These are phyloP conservation scores for Pythium inflatum DNA, from an alignment of 352 stramenopile genomes.

Conservation along the genomic window DNA sequence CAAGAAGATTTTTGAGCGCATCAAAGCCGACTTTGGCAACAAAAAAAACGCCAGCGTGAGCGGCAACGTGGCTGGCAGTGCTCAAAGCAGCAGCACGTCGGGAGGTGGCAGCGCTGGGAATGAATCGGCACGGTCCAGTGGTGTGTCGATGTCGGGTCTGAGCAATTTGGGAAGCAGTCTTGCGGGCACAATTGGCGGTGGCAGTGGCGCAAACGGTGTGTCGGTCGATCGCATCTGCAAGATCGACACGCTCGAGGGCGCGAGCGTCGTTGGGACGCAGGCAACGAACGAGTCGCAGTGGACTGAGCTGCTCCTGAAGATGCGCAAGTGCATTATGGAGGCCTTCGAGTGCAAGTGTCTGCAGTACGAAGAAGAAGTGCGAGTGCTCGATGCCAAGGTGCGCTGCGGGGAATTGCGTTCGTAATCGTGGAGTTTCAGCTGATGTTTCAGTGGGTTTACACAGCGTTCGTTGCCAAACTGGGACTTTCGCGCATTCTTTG, in stretches of 20 bases:
- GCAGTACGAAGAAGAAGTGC: conserved; percentile 78
- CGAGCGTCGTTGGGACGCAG: conserved; percentile 63
- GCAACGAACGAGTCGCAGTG: conserved; percentile 82
- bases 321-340: conserved; percentile 82
- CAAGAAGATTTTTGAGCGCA: conserved; percentile 79
- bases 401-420: not conserved
- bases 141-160: conserved; percentile 10
- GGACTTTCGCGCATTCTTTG: conserved; percentile 82
- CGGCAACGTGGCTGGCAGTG: conserved; percentile 3
- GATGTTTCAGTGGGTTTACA: not conserved
- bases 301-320: conserved; percentile 69
- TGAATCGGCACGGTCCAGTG: conserved; percentile 8
- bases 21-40: conserved; percentile 64
- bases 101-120: not conserved
- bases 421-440: not conserved
- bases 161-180: conserved; percentile 32
- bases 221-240: conserved; percentile 76
- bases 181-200: conserved; percentile 21
- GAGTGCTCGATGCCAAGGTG: conserved; percentile 68
- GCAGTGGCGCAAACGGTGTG: conserved; percentile 20
- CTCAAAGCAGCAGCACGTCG: not conserved
- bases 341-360: conserved; percentile 79
- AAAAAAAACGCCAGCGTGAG: conserved; percentile 41
- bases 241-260: conserved; percentile 77
- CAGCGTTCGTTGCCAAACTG: conserved; percentile 54